A percentile compares a stretch with the other conserved stretches of the same genome.
These are phyloP conservation scores for Blastocystis sp. DNA, from an alignment of 352 stramenopile genomes.

Conservation along the genomic window DNA sequence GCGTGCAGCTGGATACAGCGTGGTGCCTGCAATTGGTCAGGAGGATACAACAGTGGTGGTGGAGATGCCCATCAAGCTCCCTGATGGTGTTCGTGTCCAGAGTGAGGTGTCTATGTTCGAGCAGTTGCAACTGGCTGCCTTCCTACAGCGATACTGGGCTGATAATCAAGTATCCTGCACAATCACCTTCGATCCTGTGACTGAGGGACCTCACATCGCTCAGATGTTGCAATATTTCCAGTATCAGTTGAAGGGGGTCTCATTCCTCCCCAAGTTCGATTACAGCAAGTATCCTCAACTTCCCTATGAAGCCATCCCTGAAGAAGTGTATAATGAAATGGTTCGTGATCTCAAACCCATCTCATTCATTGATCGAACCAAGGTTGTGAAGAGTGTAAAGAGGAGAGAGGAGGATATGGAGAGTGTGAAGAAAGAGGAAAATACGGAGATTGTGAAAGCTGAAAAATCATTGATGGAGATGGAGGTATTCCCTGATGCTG, in stretches of 20 bases:
- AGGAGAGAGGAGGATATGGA: background rate
- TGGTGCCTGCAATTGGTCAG: constrained; percentile 77
- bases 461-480: background rate
- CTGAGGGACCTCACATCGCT: constrained; percentile 77
- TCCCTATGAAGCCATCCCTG: constrained; percentile 83
- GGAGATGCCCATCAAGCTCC: constrained; percentile 83
- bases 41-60: constrained; percentile 85
- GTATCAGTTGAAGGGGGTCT: constrained; percentile 89
- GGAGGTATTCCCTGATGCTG: constrained; percentile 22
- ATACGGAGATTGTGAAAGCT: background rate
- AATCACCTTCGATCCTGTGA: constrained; percentile 82
- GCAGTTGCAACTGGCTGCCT: constrained; percentile 84
- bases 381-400: background rate
- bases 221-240: constrained; percentile 85
- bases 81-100: constrained; percentile 80
- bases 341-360: constrained; percentile 55
- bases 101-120: constrained; percentile 84
- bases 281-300: constrained; percentile 82
- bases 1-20: constrained; percentile 75
- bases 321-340: constrained; percentile 74
- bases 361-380: constrained; percentile 19
- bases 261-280: constrained; percentile 79
- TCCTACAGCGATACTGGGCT: constrained; percentile 87
- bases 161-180: constrained; percentile 89
- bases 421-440: too few species aligned